phyloP scores from a whole-genome alignment of 2,329 filamentous ascomycete genomes.

The Penicillium sp. region DNA sequence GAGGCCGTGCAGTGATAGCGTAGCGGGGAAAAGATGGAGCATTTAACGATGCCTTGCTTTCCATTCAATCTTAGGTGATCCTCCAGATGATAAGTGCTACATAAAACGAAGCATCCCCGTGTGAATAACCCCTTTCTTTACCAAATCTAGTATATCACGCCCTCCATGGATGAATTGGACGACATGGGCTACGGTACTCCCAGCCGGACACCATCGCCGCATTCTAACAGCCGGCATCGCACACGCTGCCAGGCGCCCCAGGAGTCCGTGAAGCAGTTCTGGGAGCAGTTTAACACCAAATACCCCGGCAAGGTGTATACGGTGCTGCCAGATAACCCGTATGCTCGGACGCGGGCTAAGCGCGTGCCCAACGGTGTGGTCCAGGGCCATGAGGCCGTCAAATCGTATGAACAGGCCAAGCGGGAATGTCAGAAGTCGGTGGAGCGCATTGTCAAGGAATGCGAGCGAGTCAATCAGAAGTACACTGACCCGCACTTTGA shows the following conservation, averaged over 20 bases:
- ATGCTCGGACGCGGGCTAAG: slow-evolving; percentile 57
- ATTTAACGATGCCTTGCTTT: background rate
- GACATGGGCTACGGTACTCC: slow-evolving; percentile 24
- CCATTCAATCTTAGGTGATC: background rate
- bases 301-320: slow-evolving; percentile 67
- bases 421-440: slow-evolving; percentile 61
- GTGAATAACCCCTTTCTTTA: background rate
- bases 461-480: slow-evolving; percentile 72
- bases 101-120: background rate
- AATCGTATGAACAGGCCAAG: slow-evolving; percentile 68
- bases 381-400: slow-evolving; percentile 53
- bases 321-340: slow-evolving; percentile 63
- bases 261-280: slow-evolving; percentile 65
- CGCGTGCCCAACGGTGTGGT: slow-evolving; percentile 52
- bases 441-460: slow-evolving; percentile 56
- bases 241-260: slow-evolving; percentile 58
- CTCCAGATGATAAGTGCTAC: background rate
- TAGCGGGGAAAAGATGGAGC: background rate
- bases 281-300: slow-evolving; percentile 65
- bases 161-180: slow-evolving; percentile 25
- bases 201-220: slow-evolving; percentile 27
- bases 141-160: background rate
- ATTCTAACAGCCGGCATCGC: slow-evolving; percentile 33
- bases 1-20: slow-evolving; percentile 4
- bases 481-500: slow-evolving; percentile 86